Base-by-base conservation (phyloP, 2,329 filamentous ascomycete species). In the Stenocarpella maydis region DNA sequence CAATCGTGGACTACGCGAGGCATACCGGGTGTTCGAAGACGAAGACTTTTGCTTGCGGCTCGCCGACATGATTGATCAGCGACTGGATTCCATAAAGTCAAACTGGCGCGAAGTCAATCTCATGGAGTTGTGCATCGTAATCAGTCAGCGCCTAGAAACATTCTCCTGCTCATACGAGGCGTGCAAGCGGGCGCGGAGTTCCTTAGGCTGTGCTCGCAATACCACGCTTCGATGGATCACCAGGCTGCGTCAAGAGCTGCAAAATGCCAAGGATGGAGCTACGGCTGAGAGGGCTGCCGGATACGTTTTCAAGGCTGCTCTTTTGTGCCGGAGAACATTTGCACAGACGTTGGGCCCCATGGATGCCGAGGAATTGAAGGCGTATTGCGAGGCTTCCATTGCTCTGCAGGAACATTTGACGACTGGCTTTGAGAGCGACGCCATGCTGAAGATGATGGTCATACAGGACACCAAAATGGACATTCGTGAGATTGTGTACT, bases 91-190 rank as follows among this genome's bases (percentile, higher is more conserved):
- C 0, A 84, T 92, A 9, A 74, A 76, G 0, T 76, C 79, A 0
- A 92, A 88, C 53, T 91, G 88, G 86, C 82, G 88, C 0, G 90
- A 92, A 71, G 80, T 78, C 0, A 77, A 86, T 64, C 82, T 83
- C 17, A 91, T 92, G 88, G 84, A 88, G 5, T 81, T 85, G 0
- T 66, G 91, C 1, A 81, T 91, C 6, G 86, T 82, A 0, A 72
- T 92, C 0, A 73, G 80, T 0, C 74, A 88, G 0, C 82, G 86
- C 2, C 73, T 76, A 1, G 82, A 74, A 64, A 72, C 58, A 26
- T 73, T 76, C 39, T 73, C 69, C 24, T 15, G 24, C 17, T 71
- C 5, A 41, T 55, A 3, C 3, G 1, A 67, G 68, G 8, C 58
- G 34, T 45, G 1, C 67, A 73, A 10, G 19, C 70, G 53, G 0